A percentile compares a stretch with the other conserved stretches of the same genome.
phyloP scores from a whole-genome alignment of 2,329 filamentous ascomycete species.

The Nigrograna mackinnonii region DNA sequence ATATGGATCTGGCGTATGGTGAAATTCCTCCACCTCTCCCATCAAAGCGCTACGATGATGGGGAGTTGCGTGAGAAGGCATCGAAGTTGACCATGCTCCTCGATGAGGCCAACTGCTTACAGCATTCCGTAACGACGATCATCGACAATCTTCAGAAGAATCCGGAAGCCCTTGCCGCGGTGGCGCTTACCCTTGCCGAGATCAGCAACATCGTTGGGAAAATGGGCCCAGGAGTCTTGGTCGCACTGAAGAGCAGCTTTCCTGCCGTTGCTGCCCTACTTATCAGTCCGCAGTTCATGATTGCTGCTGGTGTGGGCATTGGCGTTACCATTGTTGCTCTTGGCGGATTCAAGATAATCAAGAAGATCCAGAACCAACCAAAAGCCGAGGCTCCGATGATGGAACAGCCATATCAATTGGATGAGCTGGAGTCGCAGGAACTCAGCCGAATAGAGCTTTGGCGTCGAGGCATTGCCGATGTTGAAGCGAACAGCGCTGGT shows the following conservation, averaged over 20 bases:
- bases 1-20: constrained; percentile 92
- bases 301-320: constrained; percentile 84
- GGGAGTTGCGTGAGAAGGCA: constrained; percentile 69
- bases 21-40: constrained; percentile 72
- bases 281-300: constrained; percentile 89
- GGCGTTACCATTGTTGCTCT: constrained; percentile 96
- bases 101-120: constrained; percentile 85
- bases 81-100: constrained; percentile 75
- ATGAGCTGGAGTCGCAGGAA: constrained; percentile 61
- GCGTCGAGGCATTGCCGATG: constrained; percentile 66
- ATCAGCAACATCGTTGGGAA: constrained; percentile 81
- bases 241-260: constrained; percentile 75
- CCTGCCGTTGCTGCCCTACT: constrained; percentile 87
- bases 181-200: constrained; percentile 89
- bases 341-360: constrained; percentile 96
- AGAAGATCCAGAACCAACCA: constrained; percentile 67
- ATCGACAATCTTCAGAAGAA: constrained; percentile 80
- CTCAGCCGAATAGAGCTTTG: constrained; percentile 64
- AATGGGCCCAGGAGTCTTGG: constrained; percentile 80
- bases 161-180: constrained; percentile 90
- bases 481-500: constrained; percentile 55
- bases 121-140: constrained; percentile 80
- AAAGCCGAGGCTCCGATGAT: constrained; percentile 25
- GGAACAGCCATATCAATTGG: constrained; percentile 44
- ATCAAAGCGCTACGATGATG: constrained; percentile 54